Base-by-base conservation (phyloP, 768 basidiomycete genomes). In the Podaxis sp. region DNA sequence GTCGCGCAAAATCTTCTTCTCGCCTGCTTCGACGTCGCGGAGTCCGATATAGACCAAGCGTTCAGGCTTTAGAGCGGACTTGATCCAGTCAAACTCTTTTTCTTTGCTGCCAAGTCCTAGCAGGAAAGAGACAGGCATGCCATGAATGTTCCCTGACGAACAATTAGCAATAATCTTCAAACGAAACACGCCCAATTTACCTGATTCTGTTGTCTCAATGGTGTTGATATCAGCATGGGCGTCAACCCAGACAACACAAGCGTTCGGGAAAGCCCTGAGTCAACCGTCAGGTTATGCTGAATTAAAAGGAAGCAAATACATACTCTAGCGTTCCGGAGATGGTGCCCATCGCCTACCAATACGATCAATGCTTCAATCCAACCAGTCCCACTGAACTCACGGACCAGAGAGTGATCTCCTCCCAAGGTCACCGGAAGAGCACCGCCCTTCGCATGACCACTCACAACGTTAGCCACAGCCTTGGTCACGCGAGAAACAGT, bases 201-300 rank as follows among this genome's bases (percentile, higher is more conserved):
- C 90, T 67, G 90, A 87, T 47, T 78, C 88, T 19, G 95, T 95
- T 15, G 91, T 86, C 60, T 89, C 85, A 11, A 83, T 77, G 5
- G 96, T 97, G 75, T 99, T 98, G 78, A 99, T 94, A 72, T 98
- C 97, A 19, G 94, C 90, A 69, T 98, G 97, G 2, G 97, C 97
- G 72, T 99, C 97, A 63, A 98, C 80, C 97, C 97, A 98, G 64
- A 99, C 79, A 38, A 99, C 88, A 71, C 93, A 92, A 24, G 91
- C 87, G 29, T 93, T 85, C 12, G 91, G 88, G 70, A 92, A 82
- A 51, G 80, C 78, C 61, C 92, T 93, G 63, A 55, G 29, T 55
- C 12, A 24, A 15, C 11, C 4, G 15, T 38, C 19, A 59, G 25
- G 52, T 27, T 17, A 51, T 27, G 8, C 37, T 8, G 25, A n/a